phyloP scores from a whole-genome alignment of 202 grass and related monocot genomes.

The Panicum virgatum region DNA sequence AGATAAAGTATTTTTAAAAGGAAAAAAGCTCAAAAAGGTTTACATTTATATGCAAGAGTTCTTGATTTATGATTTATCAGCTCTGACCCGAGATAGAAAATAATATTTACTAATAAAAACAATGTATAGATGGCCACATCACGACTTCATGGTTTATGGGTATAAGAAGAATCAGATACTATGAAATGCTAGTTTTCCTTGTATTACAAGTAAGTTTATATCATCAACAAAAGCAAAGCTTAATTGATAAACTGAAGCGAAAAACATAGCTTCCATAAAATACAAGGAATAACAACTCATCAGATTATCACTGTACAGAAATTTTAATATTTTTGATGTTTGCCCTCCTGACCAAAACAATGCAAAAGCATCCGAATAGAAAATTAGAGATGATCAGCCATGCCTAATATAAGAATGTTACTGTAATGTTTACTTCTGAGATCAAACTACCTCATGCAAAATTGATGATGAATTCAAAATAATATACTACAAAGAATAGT shows the following conservation, averaged over 20 bases:
- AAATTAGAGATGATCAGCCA: background rate
- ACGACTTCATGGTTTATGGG: background rate
- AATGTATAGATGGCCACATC: no score
- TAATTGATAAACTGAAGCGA: background rate
- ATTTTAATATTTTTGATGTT: background rate
- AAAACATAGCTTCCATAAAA: background rate
- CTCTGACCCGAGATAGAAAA: background rate
- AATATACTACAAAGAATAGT: constrained; percentile 15
- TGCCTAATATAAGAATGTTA: background rate
- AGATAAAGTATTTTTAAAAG: background rate
- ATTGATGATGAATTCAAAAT: background rate
- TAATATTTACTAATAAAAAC: no score
- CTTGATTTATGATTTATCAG: background rate
- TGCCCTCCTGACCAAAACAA: constrained; percentile 20
- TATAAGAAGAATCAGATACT: background rate
- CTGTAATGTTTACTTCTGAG: background rate
- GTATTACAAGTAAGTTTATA: background rate
- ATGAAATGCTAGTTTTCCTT: background rate
- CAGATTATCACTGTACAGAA: background rate
- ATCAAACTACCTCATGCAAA: background rate
- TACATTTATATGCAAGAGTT: background rate
- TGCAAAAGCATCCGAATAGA: background rate
- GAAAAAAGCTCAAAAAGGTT: background rate
- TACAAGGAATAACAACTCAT: background rate
- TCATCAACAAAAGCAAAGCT: background rate